Evolutionary conservation across 352 stramenopile genomes (phyloP), one percentile per base, ranked within the genome.

Genomic region (Globisporangium canariense): DNA sequence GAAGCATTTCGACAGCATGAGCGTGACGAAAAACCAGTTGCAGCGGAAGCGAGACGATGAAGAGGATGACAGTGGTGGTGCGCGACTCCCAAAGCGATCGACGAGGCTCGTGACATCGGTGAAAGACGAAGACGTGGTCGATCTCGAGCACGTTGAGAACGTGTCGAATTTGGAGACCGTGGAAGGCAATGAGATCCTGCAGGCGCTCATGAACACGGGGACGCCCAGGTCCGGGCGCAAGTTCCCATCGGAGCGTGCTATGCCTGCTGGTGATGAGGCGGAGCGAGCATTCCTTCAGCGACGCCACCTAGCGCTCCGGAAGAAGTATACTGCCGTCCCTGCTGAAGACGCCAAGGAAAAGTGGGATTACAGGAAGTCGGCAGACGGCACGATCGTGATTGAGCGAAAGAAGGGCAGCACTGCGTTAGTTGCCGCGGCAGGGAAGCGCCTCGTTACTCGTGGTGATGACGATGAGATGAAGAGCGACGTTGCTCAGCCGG

Each of bases 171-270:
- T 90, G 0, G 83, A 89, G 65, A 88, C 77, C 6, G 73, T 92
- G 10, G 83, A 92, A 51, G 83, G 83, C n/a, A 71, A 79, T 28
- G 79, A 72, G 34, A 92, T 92, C 51, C 40, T 89, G 8, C 60
- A 81, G 16, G 71, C 74, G 36, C 66, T 92, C 43, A 64, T 89
- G 68, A 58, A 54, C 34, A 64, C 65, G 11, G 77, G 64, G 5
- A 89, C 78, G 3, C 80, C 80, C 9, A 68, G 83, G 8, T 65
- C 73, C 0, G 68, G 68, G 13, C 73, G 83, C 28, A 68, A 63
- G 53, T 88, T 91, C 60, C 72, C 77, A n/a, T 75, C 77, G 2
- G 81, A 91, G 60, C 56, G 76, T 14, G 49, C 72, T 10, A 64
- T 74, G 0, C 78, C 77, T 4, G 66, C 71, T 11, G 85, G 78